Evolutionary conservation across 148 eudicot species (phyloP), one percentile per base, ranked within the genome.

Genomic region (Vaccinium macrocarpon): DNA sequence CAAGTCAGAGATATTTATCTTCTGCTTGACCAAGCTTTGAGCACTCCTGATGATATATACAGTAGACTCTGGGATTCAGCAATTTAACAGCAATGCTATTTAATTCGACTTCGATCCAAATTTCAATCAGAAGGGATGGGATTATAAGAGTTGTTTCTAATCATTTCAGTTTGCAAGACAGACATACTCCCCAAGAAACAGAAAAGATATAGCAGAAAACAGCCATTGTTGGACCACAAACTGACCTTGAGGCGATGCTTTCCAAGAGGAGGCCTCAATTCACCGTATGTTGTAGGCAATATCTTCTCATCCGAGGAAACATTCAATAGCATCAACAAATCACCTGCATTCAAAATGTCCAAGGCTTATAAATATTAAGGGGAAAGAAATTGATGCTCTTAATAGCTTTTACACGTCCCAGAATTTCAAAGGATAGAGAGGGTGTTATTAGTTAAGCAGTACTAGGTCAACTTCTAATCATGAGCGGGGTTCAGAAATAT

Each of bases 241-340:
- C 87, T 52, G 80, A 97, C 99, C 99, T 97, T 97, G 61, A 97
- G 91, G 23, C 99, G 98, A 87, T 97, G 92, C 85, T 95, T 95
- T 74, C 99, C 99, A 57, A 97, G 96, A 81, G 99, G 99, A 42
- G 99, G 99, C 85, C 88, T 91, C 71, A 97, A 85, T 88, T 95
- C 96, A 72, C 99, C 99, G 87, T 95, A 97, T 52, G 98, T 91
- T n/a, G 95, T 95, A 15, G 97, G 98, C 86, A 97, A 87, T 84
- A 91, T 84, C 88, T 93, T 95, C 81, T 93, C 97, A 86, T 97
- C 99, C 78, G 97, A 91, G 87, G 92, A 89, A 85, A 97, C 93
- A 88, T 86, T 91, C 91, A 97, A 90, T 85, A 97, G 92, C 83
- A 82, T 87, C 86, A 97, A 88, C 89, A 97, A 84, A 87, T 95